A percentile compares a stretch with the other conserved stretches of the same genome.
Conservation (phyloP, 306 rosid genomes). For the Vachellia pachyceras region DNA sequence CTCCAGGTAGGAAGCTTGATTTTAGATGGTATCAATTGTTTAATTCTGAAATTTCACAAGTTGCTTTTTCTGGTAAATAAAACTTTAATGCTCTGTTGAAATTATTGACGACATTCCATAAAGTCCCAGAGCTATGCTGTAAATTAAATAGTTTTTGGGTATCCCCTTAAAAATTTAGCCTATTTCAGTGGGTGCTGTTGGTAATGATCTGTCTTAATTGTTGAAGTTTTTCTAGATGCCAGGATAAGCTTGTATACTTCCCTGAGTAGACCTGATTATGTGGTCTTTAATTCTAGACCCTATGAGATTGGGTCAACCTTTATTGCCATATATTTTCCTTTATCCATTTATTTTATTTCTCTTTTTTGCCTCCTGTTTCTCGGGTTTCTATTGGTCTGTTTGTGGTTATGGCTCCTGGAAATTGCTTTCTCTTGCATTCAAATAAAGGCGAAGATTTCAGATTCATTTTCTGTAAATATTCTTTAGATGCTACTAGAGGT, state of each 20-base stretch:
- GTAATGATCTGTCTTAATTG: neutral
- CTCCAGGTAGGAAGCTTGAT: slow-evolving; percentile 67
- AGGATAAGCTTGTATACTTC: neutral
- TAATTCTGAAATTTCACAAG: slow-evolving; percentile 23
- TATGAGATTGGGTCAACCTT: neutral
- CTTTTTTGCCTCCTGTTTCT: neutral
- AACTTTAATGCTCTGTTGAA: slow-evolving; percentile 4
- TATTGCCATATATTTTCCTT: neutral
- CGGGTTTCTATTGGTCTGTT: neutral
- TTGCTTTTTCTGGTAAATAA: slow-evolving; percentile 10
- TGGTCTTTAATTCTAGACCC: neutral
- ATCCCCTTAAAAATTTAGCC: neutral
- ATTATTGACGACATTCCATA: slow-evolving; percentile 25
- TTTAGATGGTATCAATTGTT: slow-evolving; percentile 26
- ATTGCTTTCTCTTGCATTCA: neutral
- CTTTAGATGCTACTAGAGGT: neutral
- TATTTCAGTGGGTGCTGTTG: neutral
- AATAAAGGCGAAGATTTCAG: neutral
- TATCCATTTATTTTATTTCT: neutral
- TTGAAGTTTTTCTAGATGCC: neutral
- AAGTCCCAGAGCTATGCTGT: slow-evolving; percentile 23
- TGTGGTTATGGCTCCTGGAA: neutral
- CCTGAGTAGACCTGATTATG: neutral
- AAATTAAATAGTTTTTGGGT: neutral
- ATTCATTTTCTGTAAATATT: neutral